A percentile compares a stretch with the other conserved stretches of the same genome.
Evolutionary conservation across 192 early-diverging fungal genomes (phyloP).

Genomic region (Bifiguratus adelaidae): DNA sequence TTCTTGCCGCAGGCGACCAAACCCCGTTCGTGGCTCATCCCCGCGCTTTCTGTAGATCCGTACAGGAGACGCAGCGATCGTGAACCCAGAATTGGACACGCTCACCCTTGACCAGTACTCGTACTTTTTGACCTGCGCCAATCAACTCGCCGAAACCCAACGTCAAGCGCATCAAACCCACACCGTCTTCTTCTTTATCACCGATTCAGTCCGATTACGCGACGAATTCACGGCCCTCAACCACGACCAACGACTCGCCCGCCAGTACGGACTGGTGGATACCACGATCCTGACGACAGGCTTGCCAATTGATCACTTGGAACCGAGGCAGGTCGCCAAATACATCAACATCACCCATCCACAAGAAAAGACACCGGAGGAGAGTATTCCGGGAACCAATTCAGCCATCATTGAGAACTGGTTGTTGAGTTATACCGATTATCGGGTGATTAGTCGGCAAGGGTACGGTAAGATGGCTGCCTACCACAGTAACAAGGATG

Average conservation of each 20-base stretch:
- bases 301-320: slow-evolving; percentile 27
- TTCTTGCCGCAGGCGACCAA: neutral
- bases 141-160: slow-evolving; percentile 19
- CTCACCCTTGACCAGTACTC: slow-evolving; percentile 17
- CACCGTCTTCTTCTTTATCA: slow-evolving; percentile 26
- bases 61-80: slow-evolving; percentile 25
- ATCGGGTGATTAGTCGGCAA: slow-evolving; percentile 24
- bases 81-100: slow-evolving; percentile 18
- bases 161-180: slow-evolving; percentile 16
- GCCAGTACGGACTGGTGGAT: neutral
- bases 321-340: slow-evolving; percentile 23
- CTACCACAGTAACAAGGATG: slow-evolving; percentile 21
- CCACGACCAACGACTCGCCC: slow-evolving; percentile 3
- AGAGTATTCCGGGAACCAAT: slow-evolving; percentile 16
- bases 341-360: slow-evolving; percentile 23
- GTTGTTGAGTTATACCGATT: slow-evolving; percentile 26
- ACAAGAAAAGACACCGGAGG: slow-evolving; percentile 4
- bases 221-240: slow-evolving; percentile 20
- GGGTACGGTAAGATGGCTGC: slow-evolving; percentile 32
- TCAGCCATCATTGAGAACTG: slow-evolving; percentile 32
- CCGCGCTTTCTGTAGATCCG: slow-evolving; percentile 4
- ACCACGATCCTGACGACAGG: slow-evolving; percentile 17
- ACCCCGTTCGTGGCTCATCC: neutral
- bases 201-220: slow-evolving; percentile 24
- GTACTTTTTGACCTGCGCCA: slow-evolving; percentile 26